These are phyloP conservation scores for Orbilia brochopaga DNA, from an alignment of 2,329 filamentous ascomycete genomes.

Conservation along the genomic window DNA sequence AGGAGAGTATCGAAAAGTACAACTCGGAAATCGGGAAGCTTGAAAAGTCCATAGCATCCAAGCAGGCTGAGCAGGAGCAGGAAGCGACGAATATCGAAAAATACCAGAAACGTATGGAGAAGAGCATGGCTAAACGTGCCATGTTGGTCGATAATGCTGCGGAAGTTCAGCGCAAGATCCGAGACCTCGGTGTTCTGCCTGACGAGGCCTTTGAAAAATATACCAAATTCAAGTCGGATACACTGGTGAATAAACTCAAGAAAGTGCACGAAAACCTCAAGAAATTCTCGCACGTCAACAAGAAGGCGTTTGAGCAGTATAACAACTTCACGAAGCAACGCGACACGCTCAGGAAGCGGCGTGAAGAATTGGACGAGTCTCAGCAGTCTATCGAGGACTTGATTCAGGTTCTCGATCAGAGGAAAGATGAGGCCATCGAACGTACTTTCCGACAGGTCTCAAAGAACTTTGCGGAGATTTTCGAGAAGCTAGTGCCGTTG, in stretches of 20 bases:
- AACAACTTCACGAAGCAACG: slow-evolving; percentile 94
- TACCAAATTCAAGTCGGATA: slow-evolving; percentile 78
- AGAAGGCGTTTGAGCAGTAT: slow-evolving; percentile 99
- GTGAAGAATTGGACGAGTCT: slow-evolving; percentile 83
- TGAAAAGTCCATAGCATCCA: slow-evolving; percentile 58
- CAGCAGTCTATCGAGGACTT: slow-evolving; percentile 89
- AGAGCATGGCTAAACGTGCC: slow-evolving; percentile 86
- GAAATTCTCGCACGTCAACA: slow-evolving; percentile 98
- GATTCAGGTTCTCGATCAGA: slow-evolving; percentile 87
- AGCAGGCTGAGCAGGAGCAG: slow-evolving; percentile 68
- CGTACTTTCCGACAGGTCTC: slow-evolving; percentile 98
- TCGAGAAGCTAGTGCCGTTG: slow-evolving; percentile 91
- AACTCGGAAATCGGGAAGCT: slow-evolving; percentile 56
- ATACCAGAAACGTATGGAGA: slow-evolving; percentile 88
- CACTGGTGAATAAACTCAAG: slow-evolving; percentile 75
- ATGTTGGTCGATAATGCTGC: slow-evolving; percentile 76
- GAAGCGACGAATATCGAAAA: slow-evolving; percentile 77
- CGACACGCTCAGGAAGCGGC: slow-evolving; percentile 80
- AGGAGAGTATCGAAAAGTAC: slow-evolving; percentile 71
- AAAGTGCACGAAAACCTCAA: slow-evolving; percentile 92
- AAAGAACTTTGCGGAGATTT: slow-evolving; percentile 88
- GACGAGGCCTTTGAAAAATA: slow-evolving; percentile 95
- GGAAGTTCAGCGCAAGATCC: slow-evolving; percentile 85
- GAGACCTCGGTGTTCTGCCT: slow-evolving; percentile 88
- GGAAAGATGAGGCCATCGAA: slow-evolving; percentile 97